A percentile compares a stretch with the other conserved stretches of the same genome.
Conservation (phyloP, 768 basidiomycete species). For the Candolleomyces eurysporus region DNA sequence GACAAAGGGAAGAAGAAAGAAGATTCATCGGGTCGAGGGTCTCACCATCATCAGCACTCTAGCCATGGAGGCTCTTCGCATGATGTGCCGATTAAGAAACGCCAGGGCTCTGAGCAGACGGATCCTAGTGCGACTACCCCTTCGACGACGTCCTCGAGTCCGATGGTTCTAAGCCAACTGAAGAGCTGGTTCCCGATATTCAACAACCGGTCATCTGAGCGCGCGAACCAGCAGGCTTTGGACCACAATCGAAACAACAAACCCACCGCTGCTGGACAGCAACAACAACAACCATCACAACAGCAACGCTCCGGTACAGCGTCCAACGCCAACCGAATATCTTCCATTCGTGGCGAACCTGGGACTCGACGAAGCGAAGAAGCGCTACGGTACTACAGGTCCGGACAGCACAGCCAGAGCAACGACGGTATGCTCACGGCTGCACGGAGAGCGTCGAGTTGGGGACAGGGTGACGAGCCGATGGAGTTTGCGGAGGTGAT, state of each 20-base stretch:
- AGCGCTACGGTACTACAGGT: slow-evolving; percentile 28
- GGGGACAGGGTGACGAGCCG: slow-evolving; percentile 52
- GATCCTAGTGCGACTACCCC: neutral
- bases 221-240: neutral
- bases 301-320: no score
- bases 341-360: neutral
- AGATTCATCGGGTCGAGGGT: neutral
- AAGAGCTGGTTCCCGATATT: slow-evolving; percentile 6
- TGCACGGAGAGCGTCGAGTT: slow-evolving; percentile 62
- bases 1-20: slow-evolving; percentile 28
- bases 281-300: neutral
- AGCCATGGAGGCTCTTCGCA: neutral
- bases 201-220: neutral
- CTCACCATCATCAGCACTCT: neutral
- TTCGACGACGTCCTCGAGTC: neutral
- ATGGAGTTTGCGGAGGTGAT: slow-evolving; percentile 30
- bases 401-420: slow-evolving; percentile 12
- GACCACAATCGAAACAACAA: neutral
- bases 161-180: neutral
- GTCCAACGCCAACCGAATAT: neutral
- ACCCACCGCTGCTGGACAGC: neutral
- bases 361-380: slow-evolving; percentile 46
- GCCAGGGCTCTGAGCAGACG: neutral
- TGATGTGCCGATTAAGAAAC: neutral
- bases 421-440: slow-evolving; percentile 28